Percentiles rank a stretch among this genome's conserved stretches.
Conservation (phyloP, 345 rosid genomes). For the Eucalyptus victrix region DNA sequence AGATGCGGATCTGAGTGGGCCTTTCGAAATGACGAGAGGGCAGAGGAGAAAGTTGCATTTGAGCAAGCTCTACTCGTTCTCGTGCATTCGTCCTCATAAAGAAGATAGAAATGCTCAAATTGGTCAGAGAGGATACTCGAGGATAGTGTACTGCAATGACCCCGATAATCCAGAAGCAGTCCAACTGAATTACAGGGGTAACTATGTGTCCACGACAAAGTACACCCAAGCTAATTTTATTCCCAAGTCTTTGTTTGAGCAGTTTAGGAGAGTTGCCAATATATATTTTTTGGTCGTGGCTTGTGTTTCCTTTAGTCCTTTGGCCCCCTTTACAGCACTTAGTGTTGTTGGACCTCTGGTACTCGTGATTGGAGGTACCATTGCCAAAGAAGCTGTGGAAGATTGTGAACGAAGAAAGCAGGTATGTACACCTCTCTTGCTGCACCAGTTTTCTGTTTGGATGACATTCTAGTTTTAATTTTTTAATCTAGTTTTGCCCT, state of each 20-base stretch:
- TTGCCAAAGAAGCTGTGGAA: conserved; percentile 87
- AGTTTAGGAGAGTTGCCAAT: conserved; percentile 94
- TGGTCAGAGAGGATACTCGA: conserved; percentile 45
- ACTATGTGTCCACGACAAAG: conserved; percentile 85
- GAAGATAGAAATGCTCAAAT: conserved; percentile 12
- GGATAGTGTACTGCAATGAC: conserved; percentile 84
- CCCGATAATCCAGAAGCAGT: conserved; percentile 53
- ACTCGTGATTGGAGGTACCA: conserved; percentile 72
- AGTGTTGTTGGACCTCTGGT: conserved; percentile 71
- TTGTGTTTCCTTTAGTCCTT: conserved; percentile 73
- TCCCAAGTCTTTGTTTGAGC: conserved; percentile 96
- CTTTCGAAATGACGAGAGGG: conserved; percentile 15
- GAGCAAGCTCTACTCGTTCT: conserved; percentile 55
- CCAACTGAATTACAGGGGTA: conserved; percentile 50
- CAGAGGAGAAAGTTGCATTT: conserved; percentile 23
- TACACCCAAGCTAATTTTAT: conserved; percentile 62
- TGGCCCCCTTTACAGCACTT: conserved; percentile 71
- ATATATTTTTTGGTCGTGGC: conserved; percentile 84
- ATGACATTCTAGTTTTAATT: not conserved
- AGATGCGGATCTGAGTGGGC: not conserved
- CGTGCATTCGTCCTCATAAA: conserved; percentile 27
- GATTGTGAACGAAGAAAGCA: conserved; percentile 70
- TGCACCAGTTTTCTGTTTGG: not conserved
- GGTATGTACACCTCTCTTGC: conserved; percentile 11
- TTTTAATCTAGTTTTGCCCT: not conserved